phyloP scores from a whole-genome alignment of 2,329 filamentous ascomycete genomes.

The Helotiales sp. region DNA sequence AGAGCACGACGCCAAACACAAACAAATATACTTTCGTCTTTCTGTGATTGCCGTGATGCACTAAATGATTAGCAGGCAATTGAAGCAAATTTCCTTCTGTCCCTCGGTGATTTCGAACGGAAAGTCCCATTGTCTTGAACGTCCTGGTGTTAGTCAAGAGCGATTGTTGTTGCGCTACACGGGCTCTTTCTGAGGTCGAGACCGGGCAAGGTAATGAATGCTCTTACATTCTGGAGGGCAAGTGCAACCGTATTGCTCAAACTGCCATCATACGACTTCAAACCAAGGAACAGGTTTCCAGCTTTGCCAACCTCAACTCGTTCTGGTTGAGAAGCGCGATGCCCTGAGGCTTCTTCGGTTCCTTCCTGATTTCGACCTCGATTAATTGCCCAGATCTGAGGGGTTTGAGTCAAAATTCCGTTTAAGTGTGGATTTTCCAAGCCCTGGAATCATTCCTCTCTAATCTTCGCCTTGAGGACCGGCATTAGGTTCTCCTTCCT shows the following conservation, averaged over 20 bases:
- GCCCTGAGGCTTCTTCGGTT: neutral
- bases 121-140: neutral
- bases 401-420: neutral
- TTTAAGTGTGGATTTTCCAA: neutral
- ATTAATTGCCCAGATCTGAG: neutral
- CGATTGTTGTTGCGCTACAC: neutral
- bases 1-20: neutral
- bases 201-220: neutral
- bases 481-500: neutral
- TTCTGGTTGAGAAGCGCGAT: neutral
- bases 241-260: neutral
- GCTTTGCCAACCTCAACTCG: neutral
- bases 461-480: no score
- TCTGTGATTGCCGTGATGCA: neutral
- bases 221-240: neutral
- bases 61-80: neutral
- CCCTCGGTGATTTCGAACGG: neutral
- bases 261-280: neutral
- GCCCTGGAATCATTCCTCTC: no score
- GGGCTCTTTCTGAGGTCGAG: neutral
- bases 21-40: neutral
- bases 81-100: neutral
- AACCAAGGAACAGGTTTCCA: neutral
- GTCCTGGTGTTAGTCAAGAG: neutral
- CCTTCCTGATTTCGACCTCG: neutral